Conservation (phyloP, 768 basidiomycete species). For the Boletus barrowsii region DNA sequence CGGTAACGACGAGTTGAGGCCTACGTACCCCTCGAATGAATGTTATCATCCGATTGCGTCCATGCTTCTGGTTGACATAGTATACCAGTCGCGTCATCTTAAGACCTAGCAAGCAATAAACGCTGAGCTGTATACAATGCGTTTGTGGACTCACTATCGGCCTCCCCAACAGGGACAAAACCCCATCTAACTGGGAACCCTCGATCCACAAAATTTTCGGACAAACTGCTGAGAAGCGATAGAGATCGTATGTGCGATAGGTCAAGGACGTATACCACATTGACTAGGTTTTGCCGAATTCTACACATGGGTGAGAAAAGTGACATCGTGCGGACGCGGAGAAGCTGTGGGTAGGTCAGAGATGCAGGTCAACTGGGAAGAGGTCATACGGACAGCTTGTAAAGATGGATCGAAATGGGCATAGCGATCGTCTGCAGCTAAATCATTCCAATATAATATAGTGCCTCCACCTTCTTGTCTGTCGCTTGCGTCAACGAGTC, state of each 20-base stretch:
- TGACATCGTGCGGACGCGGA: slow-evolving; percentile 36
- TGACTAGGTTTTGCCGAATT: slow-evolving; percentile 78
- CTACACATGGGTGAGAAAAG: slow-evolving; percentile 75
- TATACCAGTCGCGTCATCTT: slow-evolving; percentile 74
- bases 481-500: slow-evolving; percentile 91
- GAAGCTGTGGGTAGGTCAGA: slow-evolving; percentile 21
- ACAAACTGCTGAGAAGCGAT: slow-evolving; percentile 58
- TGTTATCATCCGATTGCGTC: slow-evolving; percentile 56
- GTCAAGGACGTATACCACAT: slow-evolving; percentile 79
- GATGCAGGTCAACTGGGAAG: background rate
- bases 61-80: slow-evolving; percentile 61
- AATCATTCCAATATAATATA: slow-evolving; percentile 87
- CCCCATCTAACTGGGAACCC: slow-evolving; percentile 82
- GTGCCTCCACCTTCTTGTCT: slow-evolving; percentile 70
- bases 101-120: slow-evolving; percentile 38
- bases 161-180: slow-evolving; percentile 64
- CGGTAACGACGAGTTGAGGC: background rate
- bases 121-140: background rate
- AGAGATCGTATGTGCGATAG: slow-evolving; percentile 61
- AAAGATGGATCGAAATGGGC: slow-evolving; percentile 50
- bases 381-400: slow-evolving; percentile 39
- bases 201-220: slow-evolving; percentile 69
- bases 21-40: slow-evolving; percentile 53
- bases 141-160: slow-evolving; percentile 31
- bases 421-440: slow-evolving; percentile 77